These are phyloP conservation scores for Blumeria hordei DNA, from an alignment of 2,329 filamentous ascomycete species.

Conservation along the genomic window DNA sequence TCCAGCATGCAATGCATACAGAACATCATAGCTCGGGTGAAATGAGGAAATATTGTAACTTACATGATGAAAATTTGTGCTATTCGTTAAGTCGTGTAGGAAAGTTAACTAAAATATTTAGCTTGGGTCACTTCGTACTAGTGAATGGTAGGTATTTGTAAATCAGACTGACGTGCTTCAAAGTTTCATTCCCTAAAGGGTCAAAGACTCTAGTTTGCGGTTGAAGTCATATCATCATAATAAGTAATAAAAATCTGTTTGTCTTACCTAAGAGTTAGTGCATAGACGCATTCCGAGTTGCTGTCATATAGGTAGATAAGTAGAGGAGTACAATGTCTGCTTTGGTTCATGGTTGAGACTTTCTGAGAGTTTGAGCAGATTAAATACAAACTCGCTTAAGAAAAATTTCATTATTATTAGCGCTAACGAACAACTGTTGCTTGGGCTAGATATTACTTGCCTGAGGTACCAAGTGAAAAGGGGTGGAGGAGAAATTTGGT, in stretches of 20 bases:
- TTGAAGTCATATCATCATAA: conserved; percentile 61
- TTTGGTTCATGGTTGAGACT: too few relatives aligned
- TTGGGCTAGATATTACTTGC: too few relatives aligned
- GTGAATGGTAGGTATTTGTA: background rate
- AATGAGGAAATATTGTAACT: background rate
- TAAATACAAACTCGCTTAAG: too few relatives aligned
- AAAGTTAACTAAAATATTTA: background rate
- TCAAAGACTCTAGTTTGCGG: conserved; percentile 99
- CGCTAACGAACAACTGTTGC: too few relatives aligned
- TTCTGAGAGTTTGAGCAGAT: too few relatives aligned
- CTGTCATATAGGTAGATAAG: too few relatives aligned
- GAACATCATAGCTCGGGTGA: conserved; percentile 13
- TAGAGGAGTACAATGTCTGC: too few relatives aligned
- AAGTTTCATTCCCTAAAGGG: conserved; percentile 59
- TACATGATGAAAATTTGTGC: background rate
- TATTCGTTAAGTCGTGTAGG: background rate
- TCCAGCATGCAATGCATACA: conserved; percentile 38
- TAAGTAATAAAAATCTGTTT: conserved; percentile 7
- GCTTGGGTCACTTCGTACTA: background rate
- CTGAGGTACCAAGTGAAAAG: too few relatives aligned
- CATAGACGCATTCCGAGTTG: too few relatives aligned
- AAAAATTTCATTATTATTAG: too few relatives aligned
- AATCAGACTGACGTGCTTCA: conserved; percentile 87
- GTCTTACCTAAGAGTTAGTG: too few relatives aligned
- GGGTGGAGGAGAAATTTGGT: too few relatives aligned